phyloP scores from a whole-genome alignment of 129 eudicot species.

The Pseudognaphalium luteoalbum region DNA sequence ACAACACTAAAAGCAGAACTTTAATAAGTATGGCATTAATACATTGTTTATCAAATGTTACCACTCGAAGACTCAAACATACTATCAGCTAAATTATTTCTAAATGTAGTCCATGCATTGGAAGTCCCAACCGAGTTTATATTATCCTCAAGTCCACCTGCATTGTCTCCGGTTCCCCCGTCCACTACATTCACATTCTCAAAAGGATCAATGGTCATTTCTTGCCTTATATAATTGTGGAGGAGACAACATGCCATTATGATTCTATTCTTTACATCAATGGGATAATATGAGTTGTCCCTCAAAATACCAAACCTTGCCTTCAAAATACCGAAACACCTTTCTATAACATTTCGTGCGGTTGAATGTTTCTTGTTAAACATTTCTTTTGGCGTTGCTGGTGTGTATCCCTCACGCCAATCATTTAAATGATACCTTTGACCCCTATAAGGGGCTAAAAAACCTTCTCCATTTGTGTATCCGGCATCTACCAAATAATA shows the following conservation, averaged over 20 bases:
- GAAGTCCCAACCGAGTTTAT: too few relatives aligned
- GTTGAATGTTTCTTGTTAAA: neutral
- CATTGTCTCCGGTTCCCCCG: neutral
- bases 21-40: too few relatives aligned
- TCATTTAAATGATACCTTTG: neutral
- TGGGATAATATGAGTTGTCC: neutral
- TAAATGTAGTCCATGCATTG: too few relatives aligned
- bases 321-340: neutral
- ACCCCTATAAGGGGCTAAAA: neutral
- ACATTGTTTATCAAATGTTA: too few relatives aligned
- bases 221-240: neutral
- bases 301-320: neutral
- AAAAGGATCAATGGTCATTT: neutral
- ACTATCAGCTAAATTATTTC: too few relatives aligned
- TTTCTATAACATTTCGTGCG: neutral
- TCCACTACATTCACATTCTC: neutral
- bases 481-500: neutral
- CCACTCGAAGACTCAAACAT: too few relatives aligned
- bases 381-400: neutral
- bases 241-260: neutral
- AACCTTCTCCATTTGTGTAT: neutral
- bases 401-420: neutral
- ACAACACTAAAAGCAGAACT: too few relatives aligned
- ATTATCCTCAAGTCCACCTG: neutral
- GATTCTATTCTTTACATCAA: neutral